Evolutionary conservation across 192 early-diverging fungal genomes (phyloP), one percentile per base, ranked within the genome.

Genomic region (Coemansia sp.): DNA sequence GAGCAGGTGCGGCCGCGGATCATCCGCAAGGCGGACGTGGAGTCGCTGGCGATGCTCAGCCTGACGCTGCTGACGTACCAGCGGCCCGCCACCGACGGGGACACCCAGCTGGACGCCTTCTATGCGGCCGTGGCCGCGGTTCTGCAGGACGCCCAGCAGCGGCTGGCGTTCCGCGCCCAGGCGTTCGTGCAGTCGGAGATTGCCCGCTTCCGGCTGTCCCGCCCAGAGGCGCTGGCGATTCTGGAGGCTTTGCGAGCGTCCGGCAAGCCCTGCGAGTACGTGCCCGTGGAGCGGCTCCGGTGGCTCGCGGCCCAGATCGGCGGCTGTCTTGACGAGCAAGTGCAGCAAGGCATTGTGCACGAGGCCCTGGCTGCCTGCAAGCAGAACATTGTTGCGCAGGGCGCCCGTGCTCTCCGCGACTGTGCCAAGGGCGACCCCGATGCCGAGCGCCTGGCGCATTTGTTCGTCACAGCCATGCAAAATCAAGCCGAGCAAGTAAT

Each of bases 131-230:
- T 92, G 20, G 80, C 80, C 28, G 82, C 88, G 51, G 88, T 97
- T 46, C 66, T 98, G 42, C 81, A 93, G 69, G 96, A 96, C 77
- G 71, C 93, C 5, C 96, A 98, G 66, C 83, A 85, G 51, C 66
- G 93, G 12, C 84, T 98, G 28, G 90, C 88, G 6, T 98, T 94
- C 78, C 82, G 93, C 36, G 87, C 91, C 3, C 84, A 94, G 70
- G 62, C 80, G 20, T 95, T 82, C 67, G 90, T 95, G 30, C 81
- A 82, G 11, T 14, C 58, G 10, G 34, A 66, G 12, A 62, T 76
- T 14, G 26, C 45, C 7, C 46, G 43, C 26, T 70, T 59, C 67
- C 45, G 45, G 23, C 23, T 47, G 45, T 8, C 23, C 45, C 5
- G 3, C 3, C 21, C 9, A 3, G 45, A 47, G 11, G 21, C 23